Evolutionary conservation across 2,329 filamentous ascomycete species (phyloP), one percentile per base, ranked within the genome.

Genomic region (Talaromyces sp.): DNA sequence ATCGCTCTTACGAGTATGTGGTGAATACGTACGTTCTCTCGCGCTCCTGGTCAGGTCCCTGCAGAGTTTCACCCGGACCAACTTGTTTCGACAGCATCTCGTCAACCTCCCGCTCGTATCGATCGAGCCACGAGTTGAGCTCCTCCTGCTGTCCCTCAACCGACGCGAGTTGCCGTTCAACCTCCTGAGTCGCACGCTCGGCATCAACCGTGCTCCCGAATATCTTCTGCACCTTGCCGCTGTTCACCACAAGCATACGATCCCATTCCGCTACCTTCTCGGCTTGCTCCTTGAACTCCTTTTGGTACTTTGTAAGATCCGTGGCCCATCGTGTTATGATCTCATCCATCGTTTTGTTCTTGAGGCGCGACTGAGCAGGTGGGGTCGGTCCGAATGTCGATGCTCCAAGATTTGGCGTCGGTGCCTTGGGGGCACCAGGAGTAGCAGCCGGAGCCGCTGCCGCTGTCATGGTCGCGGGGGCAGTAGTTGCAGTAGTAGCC

Each of bases 321-420:
- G 92, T 92, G 1, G 95, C 95, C 95, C 95, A 99, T 35, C 92
- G 88, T 3, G 92, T 97, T 67, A 99, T 92, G 67, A 99, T 97
- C 75, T 99, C 95, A 72, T 99, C 95, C 90, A 99, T 97, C 0
- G 93, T 96, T 80, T 96, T 98, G 77, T 97, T 96, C 82, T 96
- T 96, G 40, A 99, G 82, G 31, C 95, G 89, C 3, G 93, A 95
- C 70, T 96, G 87, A 1, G 82, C 79, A 63, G 92, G 88, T 16
- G 95, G 93, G 2, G 88, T 81, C 1, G 93, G 92, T 0, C 93
- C 93, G 37, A 86, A 82, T 3, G 91, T 96, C 1, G 92, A 96
- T 31, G 88, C 86, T 18, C 86, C 87, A 56, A 93, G 78, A 35
- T 76, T 69, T 46, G 76, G 57, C 33, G 72, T 64, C 28, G 73